Percentiles rank a stretch among this genome's conserved stretches.
Evolutionary conservation across 2,329 filamentous ascomycete genomes (phyloP).

Genomic region (Aspergillus sergii): DNA sequence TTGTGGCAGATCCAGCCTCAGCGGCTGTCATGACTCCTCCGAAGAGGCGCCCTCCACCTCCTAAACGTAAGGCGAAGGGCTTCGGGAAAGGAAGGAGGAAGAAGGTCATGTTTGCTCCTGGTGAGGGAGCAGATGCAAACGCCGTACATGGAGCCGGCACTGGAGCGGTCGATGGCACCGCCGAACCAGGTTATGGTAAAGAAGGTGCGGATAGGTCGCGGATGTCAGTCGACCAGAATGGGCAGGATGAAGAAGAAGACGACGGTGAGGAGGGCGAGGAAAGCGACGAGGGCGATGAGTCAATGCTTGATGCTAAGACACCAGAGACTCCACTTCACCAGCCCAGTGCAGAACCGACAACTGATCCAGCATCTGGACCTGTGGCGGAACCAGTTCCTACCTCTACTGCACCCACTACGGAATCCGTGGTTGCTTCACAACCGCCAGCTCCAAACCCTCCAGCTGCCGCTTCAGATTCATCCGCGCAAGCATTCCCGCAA

Average conservation of each 20-base stretch:
- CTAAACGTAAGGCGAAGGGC: slow-evolving; percentile 79
- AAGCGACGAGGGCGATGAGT: slow-evolving; percentile 55
- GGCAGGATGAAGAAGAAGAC: slow-evolving; percentile 52
- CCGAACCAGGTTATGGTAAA: slow-evolving; percentile 31
- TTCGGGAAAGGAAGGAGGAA: slow-evolving; percentile 78
- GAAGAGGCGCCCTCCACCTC: slow-evolving; percentile 70
- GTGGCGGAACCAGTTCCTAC: slow-evolving; percentile 8
- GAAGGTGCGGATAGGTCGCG: slow-evolving; percentile 51
- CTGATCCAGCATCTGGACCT: slow-evolving; percentile 4
- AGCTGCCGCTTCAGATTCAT: slow-evolving; percentile 2
- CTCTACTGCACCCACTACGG: slow-evolving; percentile 12
- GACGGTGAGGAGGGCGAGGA: slow-evolving; percentile 52
- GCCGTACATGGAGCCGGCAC: slow-evolving; percentile 40
- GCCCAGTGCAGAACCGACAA: slow-evolving; percentile 18
- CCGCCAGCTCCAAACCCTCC: slow-evolving; percentile 3
- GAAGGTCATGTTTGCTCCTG: slow-evolving; percentile 62
- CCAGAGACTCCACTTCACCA: slow-evolving; percentile 40
- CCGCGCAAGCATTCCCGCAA: slow-evolving; percentile 7
- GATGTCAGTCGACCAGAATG: slow-evolving; percentile 45
- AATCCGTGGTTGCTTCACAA: slow-evolving; percentile 5
- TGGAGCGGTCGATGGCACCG: slow-evolving; percentile 40
- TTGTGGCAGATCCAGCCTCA: slow-evolving; percentile 54
- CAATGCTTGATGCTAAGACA: slow-evolving; percentile 49
- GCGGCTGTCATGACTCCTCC: slow-evolving; percentile 51
- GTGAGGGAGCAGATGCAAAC: slow-evolving; percentile 43